Evolutionary conservation across 2,329 filamentous ascomycete species (phyloP), one percentile per base, ranked within the genome.

Genomic region (Raffaelea ambrosiae): DNA sequence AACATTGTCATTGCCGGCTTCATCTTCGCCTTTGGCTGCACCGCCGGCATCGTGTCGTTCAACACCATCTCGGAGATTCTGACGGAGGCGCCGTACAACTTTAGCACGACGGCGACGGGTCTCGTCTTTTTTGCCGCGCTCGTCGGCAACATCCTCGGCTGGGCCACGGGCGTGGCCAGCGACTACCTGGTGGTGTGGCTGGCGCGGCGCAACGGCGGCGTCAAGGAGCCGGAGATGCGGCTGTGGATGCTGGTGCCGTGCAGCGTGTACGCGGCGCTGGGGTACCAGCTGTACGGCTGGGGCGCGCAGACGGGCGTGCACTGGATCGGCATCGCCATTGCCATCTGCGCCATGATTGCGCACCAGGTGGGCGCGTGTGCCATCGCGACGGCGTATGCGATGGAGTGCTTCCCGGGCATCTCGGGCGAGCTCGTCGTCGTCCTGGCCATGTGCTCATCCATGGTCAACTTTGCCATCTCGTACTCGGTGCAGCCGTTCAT

Each of bases 141-240:
- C 7, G 18, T 40, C 3, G 39, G 39, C 13, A 40, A 40, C 39
- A 20, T 40, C 14, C 5, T 40, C 20, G 39, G 39, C 18, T 40
- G 39, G 39, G 39, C n/a, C 18, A 40, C 39, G 8, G 39, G 39
- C 39, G 39, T 40, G 39, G 20, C 20, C 9, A 40, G 39, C 29
- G 43, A 44, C 31, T 22, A 26, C 21, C 19, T 44, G 29, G 43
- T 36, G 3, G 10, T 44, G 11, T 31, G 3, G 4, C 31, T 44
- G 18, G 29, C 43, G 8, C 22, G 22, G n/a, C 43, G 43, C n/a
- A 44, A 44, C 31, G 18, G 19, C 31, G 43, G 43, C 16, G 22
- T 44, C 43, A 18, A 36, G 9, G 43, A 44, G 43, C 43, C 43
- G n/a, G 43, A 44, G 43, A 44, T 44, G 43, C 43, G 43, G 3